phyloP scores from a whole-genome alignment of 208 protist species.

The Naegleria lovaniensis region DNA sequence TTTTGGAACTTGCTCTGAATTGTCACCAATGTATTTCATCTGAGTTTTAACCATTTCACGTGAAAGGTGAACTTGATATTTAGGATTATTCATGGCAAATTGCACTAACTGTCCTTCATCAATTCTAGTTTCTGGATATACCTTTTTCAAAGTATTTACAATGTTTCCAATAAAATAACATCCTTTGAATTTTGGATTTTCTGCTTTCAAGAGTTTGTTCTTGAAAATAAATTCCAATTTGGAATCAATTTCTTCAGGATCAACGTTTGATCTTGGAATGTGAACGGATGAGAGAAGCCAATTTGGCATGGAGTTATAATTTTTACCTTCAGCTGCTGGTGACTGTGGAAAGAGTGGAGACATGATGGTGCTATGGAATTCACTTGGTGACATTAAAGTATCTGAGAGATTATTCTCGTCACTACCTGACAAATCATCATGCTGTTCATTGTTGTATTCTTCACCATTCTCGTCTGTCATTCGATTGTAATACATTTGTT shows the following conservation, averaged over 20 bases:
- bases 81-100: conserved; percentile 16
- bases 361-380: neutral
- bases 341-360: neutral
- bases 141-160: conserved; percentile 27
- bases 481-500: neutral
- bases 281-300: neutral
- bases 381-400: neutral
- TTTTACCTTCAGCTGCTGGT: neutral
- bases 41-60: conserved; percentile 31
- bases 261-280: neutral
- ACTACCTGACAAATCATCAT: neutral
- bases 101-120: conserved; percentile 16
- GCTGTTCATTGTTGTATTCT: neutral
- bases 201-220: conserved; percentile 8
- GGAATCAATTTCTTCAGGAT: neutral
- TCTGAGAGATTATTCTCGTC: neutral
- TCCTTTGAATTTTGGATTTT: conserved; percentile 26
- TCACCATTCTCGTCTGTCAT: neutral
- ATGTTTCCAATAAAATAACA: conserved; percentile 28
- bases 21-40: conserved; percentile 1
- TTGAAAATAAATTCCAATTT: conserved; percentile 16
- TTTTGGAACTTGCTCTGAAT: neutral
- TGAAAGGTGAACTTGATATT: conserved; percentile 21
- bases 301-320: neutral
- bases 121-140: neutral